Percentiles rank a stretch among this genome's conserved stretches.
phyloP scores from a whole-genome alignment of 129 eudicot genomes.

The Rutidosis leptorrhynchoides region DNA sequence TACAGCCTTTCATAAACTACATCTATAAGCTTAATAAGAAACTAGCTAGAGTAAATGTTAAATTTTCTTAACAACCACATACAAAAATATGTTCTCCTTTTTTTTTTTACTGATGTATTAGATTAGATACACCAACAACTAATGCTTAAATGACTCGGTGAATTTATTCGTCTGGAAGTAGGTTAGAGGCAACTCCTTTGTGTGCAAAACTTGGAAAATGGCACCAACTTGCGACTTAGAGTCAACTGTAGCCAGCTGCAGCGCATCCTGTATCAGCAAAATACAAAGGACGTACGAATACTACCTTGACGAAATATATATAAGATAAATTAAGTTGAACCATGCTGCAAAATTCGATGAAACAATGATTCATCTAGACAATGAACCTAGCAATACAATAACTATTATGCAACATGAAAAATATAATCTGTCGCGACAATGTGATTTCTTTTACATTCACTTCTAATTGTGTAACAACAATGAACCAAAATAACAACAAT shows the following conservation, averaged over 20 bases:
- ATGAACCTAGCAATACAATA: neutral
- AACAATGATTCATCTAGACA: constrained; percentile 4
- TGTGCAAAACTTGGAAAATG: constrained; percentile 77
- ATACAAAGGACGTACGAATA: constrained; percentile 11
- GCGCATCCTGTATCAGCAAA: constrained; percentile 83
- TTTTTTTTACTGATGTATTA: neutral
- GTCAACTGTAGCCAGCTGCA: constrained; percentile 75
- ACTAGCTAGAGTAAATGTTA: neutral
- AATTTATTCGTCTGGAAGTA: constrained; percentile 85
- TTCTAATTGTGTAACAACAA: constrained; percentile 58
- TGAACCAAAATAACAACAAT: too few species aligned
- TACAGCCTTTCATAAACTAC: constrained; percentile 4
- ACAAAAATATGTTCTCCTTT: neutral
- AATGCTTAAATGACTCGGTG: constrained; percentile 67
- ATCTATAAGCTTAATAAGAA: constrained; percentile 1
- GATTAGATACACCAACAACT: constrained; percentile 35
- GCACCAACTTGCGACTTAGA: constrained; percentile 96
- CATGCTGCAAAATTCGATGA: neutral
- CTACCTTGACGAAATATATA: constrained; percentile 6
- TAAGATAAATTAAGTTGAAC: neutral
- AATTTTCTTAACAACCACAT: neutral
- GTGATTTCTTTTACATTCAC: neutral
- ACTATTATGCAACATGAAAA: neutral
- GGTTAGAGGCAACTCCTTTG: constrained; percentile 91
- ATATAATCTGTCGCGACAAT: neutral